These are phyloP conservation scores for Delonix regia DNA, from an alignment of 306 rosid genomes.

Conservation along the genomic window DNA sequence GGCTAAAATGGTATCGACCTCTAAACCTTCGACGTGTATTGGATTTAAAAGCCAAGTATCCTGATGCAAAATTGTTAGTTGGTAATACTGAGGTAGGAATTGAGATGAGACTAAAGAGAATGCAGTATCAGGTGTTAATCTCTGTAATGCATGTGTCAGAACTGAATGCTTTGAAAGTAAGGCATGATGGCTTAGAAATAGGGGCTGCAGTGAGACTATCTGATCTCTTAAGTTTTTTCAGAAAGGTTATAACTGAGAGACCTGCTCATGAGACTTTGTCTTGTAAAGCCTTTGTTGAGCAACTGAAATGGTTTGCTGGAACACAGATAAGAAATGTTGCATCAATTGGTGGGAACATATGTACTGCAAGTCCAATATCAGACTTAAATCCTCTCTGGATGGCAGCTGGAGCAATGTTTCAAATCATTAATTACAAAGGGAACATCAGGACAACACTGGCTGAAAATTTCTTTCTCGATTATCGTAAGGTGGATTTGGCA, in stretches of 20 bases:
- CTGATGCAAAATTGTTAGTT: slow-evolving; percentile 80
- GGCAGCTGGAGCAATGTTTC: slow-evolving; percentile 80
- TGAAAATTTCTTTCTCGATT: slow-evolving; percentile 80
- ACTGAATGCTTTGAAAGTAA: slow-evolving; percentile 63
- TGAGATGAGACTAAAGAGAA: slow-evolving; percentile 84
- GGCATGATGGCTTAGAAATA: slow-evolving; percentile 76
- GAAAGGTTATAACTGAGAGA: slow-evolving; percentile 62
- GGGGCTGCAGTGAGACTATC: slow-evolving; percentile 92
- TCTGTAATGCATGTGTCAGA: slow-evolving; percentile 79
- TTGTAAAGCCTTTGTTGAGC: slow-evolving; percentile 84
- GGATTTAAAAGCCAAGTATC: slow-evolving; percentile 71
- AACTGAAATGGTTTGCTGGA: slow-evolving; percentile 99
- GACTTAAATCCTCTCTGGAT: slow-evolving; percentile 98
- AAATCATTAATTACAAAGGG: slow-evolving; percentile 69
- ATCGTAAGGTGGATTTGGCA: slow-evolving; percentile 87
- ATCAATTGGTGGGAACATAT: slow-evolving; percentile 91
- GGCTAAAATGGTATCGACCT: slow-evolving; percentile 87
- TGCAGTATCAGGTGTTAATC: slow-evolving; percentile 68
- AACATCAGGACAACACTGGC: slow-evolving; percentile 66
- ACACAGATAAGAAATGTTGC: slow-evolving; percentile 88
- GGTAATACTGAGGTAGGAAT: slow-evolving; percentile 98
- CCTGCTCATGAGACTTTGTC: slow-evolving; percentile 71
- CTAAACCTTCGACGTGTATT: slow-evolving; percentile 66
- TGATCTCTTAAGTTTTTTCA: slow-evolving; percentile 62
- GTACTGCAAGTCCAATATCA: slow-evolving; percentile 98